Conservation (phyloP, 2,329 filamentous ascomycete genomes). For the Sphaceloma murrayae region DNA sequence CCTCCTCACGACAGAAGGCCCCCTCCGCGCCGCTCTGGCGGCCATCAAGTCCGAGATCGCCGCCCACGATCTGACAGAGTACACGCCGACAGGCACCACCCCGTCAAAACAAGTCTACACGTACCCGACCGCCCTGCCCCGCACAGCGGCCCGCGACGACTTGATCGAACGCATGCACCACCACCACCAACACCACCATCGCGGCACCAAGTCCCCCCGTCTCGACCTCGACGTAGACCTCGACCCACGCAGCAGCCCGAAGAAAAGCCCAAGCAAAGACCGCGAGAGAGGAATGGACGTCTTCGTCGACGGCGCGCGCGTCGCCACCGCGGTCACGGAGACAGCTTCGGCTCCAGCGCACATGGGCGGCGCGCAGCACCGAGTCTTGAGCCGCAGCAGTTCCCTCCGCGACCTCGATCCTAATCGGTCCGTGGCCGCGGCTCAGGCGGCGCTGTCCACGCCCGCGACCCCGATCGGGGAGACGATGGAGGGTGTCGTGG, state of each 20-base stretch:
- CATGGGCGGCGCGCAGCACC: slow-evolving; percentile 23
- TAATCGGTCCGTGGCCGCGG: slow-evolving; percentile 28
- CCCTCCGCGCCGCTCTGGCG: slow-evolving; percentile 58
- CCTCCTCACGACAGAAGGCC: slow-evolving; percentile 45
- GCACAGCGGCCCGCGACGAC: slow-evolving; percentile 55
- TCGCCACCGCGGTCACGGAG: slow-evolving; percentile 23
- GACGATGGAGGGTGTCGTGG: too few relatives aligned
- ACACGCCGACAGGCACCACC: slow-evolving; percentile 74
- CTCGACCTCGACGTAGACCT: too few relatives aligned
- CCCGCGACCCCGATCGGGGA: neutral
- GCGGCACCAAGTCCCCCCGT: slow-evolving; percentile 25
- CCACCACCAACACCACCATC: too few relatives aligned
- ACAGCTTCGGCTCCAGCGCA: slow-evolving; percentile 21
- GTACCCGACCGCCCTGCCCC: slow-evolving; percentile 70
- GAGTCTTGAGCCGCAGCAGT: slow-evolving; percentile 26
- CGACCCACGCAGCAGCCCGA: slow-evolving; percentile 18
- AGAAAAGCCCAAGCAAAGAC: slow-evolving; percentile 24
- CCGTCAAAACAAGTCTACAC: slow-evolving; percentile 71
- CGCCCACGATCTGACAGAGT: slow-evolving; percentile 61
- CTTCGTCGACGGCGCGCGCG: slow-evolving; percentile 6
- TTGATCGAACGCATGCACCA: slow-evolving; percentile 45
- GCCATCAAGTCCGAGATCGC: slow-evolving; percentile 62
- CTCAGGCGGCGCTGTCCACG: slow-evolving; percentile 23
- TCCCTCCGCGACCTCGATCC: slow-evolving; percentile 30
- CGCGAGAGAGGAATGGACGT: slow-evolving; percentile 22